Percentiles rank a stretch among this genome's conserved stretches.
These are phyloP conservation scores for Grammothele lineata DNA, from an alignment of 768 basidiomycete genomes.

Conservation along the genomic window DNA sequence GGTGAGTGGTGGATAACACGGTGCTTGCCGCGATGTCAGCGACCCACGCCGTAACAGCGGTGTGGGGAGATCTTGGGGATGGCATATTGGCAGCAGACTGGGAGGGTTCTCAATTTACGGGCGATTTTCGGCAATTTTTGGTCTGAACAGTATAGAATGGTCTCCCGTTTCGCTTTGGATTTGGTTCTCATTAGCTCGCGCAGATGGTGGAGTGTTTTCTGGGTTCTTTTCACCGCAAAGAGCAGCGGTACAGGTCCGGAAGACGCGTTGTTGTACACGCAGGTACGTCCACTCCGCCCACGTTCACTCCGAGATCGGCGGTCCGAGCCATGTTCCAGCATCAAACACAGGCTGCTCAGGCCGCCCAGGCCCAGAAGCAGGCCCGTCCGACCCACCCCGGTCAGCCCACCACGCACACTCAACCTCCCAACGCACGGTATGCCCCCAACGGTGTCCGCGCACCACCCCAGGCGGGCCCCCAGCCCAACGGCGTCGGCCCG, in stretches of 20 bases:
- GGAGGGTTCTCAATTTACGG: too few relatives aligned
- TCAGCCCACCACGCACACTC: constrained; percentile 1
- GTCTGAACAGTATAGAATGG: too few relatives aligned
- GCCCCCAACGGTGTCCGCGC: constrained; percentile 10
- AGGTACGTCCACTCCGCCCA: constrained; percentile 40
- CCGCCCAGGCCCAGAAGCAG: constrained; percentile 20
- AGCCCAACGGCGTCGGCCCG: constrained; percentile 29
- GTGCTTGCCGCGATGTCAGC: too few relatives aligned
- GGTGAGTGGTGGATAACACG: too few relatives aligned
- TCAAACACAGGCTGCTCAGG: constrained; percentile 19
- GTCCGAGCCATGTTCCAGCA: constrained; percentile 19
- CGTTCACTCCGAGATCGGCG: constrained; percentile 15
- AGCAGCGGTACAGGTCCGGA: constrained; percentile 62
- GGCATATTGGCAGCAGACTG: too few relatives aligned
- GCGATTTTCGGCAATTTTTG: too few relatives aligned
- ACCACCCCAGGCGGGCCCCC: constrained; percentile 18
- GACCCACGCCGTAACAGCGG: too few relatives aligned
- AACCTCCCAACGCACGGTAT: constrained; percentile 1
- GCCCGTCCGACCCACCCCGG: neutral
- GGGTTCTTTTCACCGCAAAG: constrained; percentile 81
- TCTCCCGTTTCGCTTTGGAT: too few relatives aligned
- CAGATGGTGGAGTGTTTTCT: constrained; percentile 90
- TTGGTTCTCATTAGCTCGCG: too few relatives aligned
- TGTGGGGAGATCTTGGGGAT: too few relatives aligned
- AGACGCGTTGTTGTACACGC: constrained; percentile 67